Base-by-base conservation (phyloP, 2,329 filamentous ascomycete species). In the Botrytis medusae region DNA sequence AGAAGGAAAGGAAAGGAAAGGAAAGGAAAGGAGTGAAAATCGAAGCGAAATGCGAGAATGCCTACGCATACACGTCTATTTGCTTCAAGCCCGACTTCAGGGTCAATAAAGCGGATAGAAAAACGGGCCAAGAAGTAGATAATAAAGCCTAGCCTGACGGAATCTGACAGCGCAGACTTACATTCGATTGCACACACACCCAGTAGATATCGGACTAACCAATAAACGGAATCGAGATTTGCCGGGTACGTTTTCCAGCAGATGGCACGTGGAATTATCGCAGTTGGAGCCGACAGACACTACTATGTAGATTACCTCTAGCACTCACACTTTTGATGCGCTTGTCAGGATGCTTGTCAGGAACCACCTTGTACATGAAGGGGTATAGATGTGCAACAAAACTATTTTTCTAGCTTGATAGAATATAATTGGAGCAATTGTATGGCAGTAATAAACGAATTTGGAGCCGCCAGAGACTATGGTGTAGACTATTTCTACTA, bases 121-220 rank as follows among this genome's bases (percentile, higher is more conserved):
- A 29, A 6, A 9, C 16, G 3, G 32, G 18, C n/a, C 12, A n/a
- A 16, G 48, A n/a, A 54, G 25, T 16, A n/a, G 25, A 54, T n/a
- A 2, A 14, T n/a, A n/a, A 2, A 25, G 3, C 48, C 48, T 25
- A 16, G 48, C 12, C 2, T 54, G 2, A 14, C n/a, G 5, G 14
- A 2, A n/a, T n/a, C 12, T 5, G 4, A 3, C 4, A 51, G 48
- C 5, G 5, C 2, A n/a, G 10, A n/a, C 12, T 14, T n/a, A 14
- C 14, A n/a, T 7, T 51, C 25, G 4, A 51, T 51, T n/a, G n/a
- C 48, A n/a, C 12, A 51, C 2, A 4, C 48, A n/a, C 12, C 25
- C 14, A 5, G 16, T 6, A n/a, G 10, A 51, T n/a, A n/a, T 51
- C 48, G 2, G 2, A 25, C 2, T 2, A 12, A 6, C 12, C 2